These are phyloP conservation scores for Podosphaera fusca DNA, from an alignment of 2,329 filamentous ascomycete species.

Conservation along the genomic window DNA sequence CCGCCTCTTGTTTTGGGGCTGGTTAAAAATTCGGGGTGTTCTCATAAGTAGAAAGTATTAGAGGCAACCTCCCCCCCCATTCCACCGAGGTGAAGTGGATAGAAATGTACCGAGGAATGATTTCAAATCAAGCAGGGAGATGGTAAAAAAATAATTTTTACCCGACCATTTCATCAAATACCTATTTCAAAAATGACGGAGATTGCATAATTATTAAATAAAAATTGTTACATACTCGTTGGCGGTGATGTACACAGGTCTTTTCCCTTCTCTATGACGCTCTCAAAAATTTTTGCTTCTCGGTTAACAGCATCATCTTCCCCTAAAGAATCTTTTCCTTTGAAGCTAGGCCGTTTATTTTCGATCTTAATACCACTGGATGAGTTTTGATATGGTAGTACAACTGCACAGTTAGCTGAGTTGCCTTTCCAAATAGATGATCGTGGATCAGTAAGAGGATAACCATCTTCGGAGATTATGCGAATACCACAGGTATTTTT, in stretches of 20 bases:
- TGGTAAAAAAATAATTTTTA: background rate
- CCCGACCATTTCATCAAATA: background rate
- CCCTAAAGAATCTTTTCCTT: background rate
- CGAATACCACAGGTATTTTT: background rate
- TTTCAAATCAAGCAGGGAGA: background rate
- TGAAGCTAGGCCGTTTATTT: background rate
- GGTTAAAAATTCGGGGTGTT: background rate
- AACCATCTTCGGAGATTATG: background rate
- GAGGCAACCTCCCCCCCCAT: too few relatives aligned
- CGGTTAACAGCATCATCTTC: too few relatives aligned
- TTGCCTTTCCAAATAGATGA: background rate
- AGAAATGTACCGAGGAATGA: background rate
- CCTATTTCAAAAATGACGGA: too few relatives aligned
- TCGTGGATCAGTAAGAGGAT: background rate
- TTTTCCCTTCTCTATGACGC: background rate
- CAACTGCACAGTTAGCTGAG: background rate
- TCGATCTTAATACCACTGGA: background rate
- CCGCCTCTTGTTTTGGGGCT: background rate
- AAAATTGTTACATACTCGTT: background rate
- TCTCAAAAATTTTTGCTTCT: background rate
- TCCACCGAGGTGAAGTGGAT: too few relatives aligned
- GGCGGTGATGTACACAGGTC: background rate
- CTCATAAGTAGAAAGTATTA: background rate
- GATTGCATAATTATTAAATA: too few relatives aligned
- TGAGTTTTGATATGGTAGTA: background rate